phyloP scores from a whole-genome alignment of 225 moss, liverwort and hornwort genomes.

The Thuidium tamariscinum region DNA sequence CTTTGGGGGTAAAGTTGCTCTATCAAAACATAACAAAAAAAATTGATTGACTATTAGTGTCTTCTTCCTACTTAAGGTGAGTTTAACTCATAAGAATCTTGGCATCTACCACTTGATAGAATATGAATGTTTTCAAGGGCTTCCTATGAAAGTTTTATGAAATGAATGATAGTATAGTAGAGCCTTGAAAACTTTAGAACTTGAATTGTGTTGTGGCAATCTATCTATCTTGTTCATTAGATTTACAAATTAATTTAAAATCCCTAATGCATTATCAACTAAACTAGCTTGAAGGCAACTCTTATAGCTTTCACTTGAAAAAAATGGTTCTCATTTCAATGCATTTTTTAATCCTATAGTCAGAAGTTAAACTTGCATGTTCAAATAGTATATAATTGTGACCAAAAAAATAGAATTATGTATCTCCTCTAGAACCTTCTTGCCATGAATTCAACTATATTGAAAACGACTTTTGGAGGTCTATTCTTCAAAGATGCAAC shows the following conservation, averaged over 20 bases:
- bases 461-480: neutral
- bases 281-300: neutral
- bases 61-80: rapidly evolving
- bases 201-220: rapidly evolving
- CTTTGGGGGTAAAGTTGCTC: neutral
- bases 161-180: neutral
- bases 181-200: neutral
- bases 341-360: neutral
- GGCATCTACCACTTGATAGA: neutral
- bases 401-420: rapidly evolving
- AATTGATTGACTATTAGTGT: rapidly evolving
- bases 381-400: neutral
- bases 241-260: neutral
- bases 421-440: neutral
- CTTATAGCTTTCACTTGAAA: neutral
- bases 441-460: rapidly evolving
- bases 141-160: neutral
- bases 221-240: rapidly evolving
- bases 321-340: neutral
- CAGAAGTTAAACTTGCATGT: neutral
- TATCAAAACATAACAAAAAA: too few species aligned
- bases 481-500: neutral
- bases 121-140: neutral
- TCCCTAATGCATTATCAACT: rapidly evolving
- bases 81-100: rapidly evolving